Evolutionary conservation across 805 yeast species (phyloP).

Genomic region (Zygosaccharomyces gambellarensis): DNA sequence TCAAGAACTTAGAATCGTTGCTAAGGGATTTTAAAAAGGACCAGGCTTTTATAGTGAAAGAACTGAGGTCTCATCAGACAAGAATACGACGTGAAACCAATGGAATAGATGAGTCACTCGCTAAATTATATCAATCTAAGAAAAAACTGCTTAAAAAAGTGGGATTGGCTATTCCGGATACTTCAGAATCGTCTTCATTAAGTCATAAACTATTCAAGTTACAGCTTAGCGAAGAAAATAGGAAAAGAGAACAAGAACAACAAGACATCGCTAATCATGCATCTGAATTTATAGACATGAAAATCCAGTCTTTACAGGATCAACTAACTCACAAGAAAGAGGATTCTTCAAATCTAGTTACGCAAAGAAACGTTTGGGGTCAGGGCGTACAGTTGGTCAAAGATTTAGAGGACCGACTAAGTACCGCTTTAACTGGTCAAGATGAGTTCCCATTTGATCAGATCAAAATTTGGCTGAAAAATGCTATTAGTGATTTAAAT

Average conservation of each 20-base stretch:
- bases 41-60: slow-evolving; percentile 21
- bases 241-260: slow-evolving; percentile 10
- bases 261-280: slow-evolving; percentile 20
- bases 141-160: slow-evolving; percentile 15
- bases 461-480: slow-evolving; percentile 10
- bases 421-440: slow-evolving; percentile 7
- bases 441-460: not conserved
- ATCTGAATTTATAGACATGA: slow-evolving; percentile 25
- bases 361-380: slow-evolving; percentile 23
- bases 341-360: slow-evolving; percentile 14
- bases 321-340: slow-evolving; percentile 24
- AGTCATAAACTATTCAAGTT: slow-evolving; percentile 14
- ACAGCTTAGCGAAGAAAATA: slow-evolving; percentile 4
- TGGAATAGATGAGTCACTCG: slow-evolving; percentile 14
- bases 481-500: slow-evolving; percentile 7
- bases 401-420: slow-evolving; percentile 21
- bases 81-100: slow-evolving; percentile 15
- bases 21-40: slow-evolving; percentile 25
- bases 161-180: slow-evolving; percentile 14
- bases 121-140: slow-evolving; percentile 11
- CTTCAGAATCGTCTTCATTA: slow-evolving; percentile 5
- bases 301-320: slow-evolving; percentile 21
- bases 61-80: slow-evolving; percentile 15
- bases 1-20: slow-evolving; percentile 20
- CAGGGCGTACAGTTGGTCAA: slow-evolving; percentile 18